These are phyloP conservation scores for Lodderomyces beijingensis DNA, from an alignment of 1,139 yeast genomes.

Conservation along the genomic window DNA sequence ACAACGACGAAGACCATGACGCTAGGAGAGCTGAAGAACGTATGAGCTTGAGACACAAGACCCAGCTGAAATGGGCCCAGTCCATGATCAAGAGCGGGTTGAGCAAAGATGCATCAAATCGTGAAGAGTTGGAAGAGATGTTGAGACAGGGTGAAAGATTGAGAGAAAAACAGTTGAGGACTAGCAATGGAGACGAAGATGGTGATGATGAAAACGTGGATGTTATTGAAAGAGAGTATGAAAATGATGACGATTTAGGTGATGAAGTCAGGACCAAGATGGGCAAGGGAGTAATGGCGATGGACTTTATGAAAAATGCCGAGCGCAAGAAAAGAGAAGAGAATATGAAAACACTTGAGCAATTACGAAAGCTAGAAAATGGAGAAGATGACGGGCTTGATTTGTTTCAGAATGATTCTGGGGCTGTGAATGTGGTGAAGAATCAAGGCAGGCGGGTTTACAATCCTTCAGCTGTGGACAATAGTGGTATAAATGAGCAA, in stretches of 20 bases:
- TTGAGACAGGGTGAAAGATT: constrained; percentile 79
- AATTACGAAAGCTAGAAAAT: constrained; percentile 42
- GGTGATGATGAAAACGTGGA: constrained; percentile 50
- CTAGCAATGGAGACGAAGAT: constrained; percentile 51
- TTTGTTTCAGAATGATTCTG: constrained; percentile 23
- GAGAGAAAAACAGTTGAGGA: constrained; percentile 70
- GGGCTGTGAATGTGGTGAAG: constrained; percentile 44
- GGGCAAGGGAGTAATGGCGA: constrained; percentile 84
- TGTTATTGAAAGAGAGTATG: constrained; percentile 49
- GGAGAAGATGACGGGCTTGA: constrained; percentile 39
- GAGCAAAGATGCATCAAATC: constrained; percentile 76
- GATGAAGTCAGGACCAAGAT: constrained; percentile 36
- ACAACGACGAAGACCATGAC: constrained; percentile 55
- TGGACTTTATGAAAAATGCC: constrained; percentile 94
- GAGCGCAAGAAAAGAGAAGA: constrained; percentile 58
- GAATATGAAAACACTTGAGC: constrained; percentile 50
- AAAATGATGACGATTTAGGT: constrained; percentile 28
- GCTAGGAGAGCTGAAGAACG: constrained; percentile 81
- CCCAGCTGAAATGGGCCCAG: constrained; percentile 87
- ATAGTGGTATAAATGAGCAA: constrained; percentile 37
- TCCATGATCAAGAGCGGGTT: constrained; percentile 87
- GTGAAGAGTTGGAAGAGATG: constrained; percentile 94
- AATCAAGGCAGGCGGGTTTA: constrained; percentile 83
- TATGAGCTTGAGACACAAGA: constrained; percentile 87
- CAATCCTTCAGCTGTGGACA: constrained; percentile 60